Evolutionary conservation across 2,329 filamentous ascomycete genomes (phyloP), one percentile per base, ranked within the genome.

Genomic region (Aspergillus carbonarius): DNA sequence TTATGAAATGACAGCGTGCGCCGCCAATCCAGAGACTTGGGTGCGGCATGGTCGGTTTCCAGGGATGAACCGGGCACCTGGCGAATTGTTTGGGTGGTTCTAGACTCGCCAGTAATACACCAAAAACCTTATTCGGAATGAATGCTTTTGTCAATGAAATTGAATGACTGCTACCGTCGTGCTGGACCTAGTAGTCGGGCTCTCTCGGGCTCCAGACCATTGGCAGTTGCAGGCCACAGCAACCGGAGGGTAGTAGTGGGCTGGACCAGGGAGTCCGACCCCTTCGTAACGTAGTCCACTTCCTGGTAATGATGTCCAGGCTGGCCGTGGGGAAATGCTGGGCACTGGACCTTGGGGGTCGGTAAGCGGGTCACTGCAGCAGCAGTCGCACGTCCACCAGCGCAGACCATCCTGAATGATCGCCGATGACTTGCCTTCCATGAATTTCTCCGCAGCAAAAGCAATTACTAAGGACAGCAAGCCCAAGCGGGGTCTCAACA

Each of bases 1-100:
- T 52, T 48, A 30, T 40, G 44, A 57, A 44, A 62, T 54, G 32
- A 46, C 34, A 44, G 25, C 17, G 44, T 32, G 27, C 35, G n/a
- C 44, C 44, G 8, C 10, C 39, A 12, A 42, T 10, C 20, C 23
- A 15, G 13, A 17, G 30, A 25, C 23, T 20, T 12, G 23, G 42
- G 23, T n/a, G 20, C 42, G 15, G 13, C 23, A 27, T 17, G 42
- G 42, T 4, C 13, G 20, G 20, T 27, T 47, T 25, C 15, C 20
- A 47, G 20, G 42, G 23, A 12, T 42, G 51, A n/a, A 34, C 25
- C 27, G 17, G 23, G 25, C 9, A 30, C n/a, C 25, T 48, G 27
- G 27, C 25, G 44, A 48, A 48, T 30, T n/a, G 9, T 47, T 32
- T 48, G 44, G 42, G 44, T 25, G 25, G 27, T 48, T 30, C 15